These are phyloP conservation scores for Dendrobium nobile DNA, from an alignment of 106 monocot species.

Conservation along the genomic window DNA sequence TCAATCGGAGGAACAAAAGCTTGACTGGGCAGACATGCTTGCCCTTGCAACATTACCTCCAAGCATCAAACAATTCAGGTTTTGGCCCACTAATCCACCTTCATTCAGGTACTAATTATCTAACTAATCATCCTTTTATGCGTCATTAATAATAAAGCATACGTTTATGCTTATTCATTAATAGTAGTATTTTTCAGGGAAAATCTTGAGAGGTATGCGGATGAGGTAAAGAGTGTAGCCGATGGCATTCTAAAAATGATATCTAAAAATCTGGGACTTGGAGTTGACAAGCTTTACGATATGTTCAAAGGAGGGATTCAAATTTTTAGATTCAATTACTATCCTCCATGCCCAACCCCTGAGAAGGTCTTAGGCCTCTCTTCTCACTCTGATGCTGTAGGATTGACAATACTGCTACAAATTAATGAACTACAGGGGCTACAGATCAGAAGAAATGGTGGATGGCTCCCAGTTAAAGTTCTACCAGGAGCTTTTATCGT, in stretches of 20 bases:
- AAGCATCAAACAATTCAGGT: constrained; percentile 1
- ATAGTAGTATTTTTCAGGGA: neutral
- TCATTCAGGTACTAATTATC: constrained; percentile 30
- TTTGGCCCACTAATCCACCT: constrained; percentile 41
- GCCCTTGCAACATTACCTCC: constrained; percentile 21
- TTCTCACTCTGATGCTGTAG: constrained; percentile 20
- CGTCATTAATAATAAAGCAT: neutral
- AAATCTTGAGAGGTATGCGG: constrained; percentile 3
- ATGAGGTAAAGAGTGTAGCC: constrained; percentile 13
- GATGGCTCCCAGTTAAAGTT: constrained; percentile 13
- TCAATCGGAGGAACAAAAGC: constrained; percentile 31
- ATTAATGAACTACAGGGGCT: constrained; percentile 13
- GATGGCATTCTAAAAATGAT: constrained; percentile 5
- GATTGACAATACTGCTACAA: constrained; percentile 26
- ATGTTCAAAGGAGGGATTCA: constrained; percentile 10
- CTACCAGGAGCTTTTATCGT: constrained; percentile 14
- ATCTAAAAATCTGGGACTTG: constrained; percentile 18
- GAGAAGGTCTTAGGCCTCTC: constrained; percentile 19
- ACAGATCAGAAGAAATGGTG: constrained; percentile 16
- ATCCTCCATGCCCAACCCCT: constrained; percentile 16
- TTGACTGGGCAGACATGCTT: constrained; percentile 42
- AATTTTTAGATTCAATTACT: constrained; percentile 12
- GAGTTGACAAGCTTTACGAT: neutral
- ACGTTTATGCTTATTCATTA: neutral
- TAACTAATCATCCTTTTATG: neutral